These are phyloP conservation scores for Lathyrus aphaca DNA, from an alignment of 306 rosid genomes.

Conservation along the genomic window DNA sequence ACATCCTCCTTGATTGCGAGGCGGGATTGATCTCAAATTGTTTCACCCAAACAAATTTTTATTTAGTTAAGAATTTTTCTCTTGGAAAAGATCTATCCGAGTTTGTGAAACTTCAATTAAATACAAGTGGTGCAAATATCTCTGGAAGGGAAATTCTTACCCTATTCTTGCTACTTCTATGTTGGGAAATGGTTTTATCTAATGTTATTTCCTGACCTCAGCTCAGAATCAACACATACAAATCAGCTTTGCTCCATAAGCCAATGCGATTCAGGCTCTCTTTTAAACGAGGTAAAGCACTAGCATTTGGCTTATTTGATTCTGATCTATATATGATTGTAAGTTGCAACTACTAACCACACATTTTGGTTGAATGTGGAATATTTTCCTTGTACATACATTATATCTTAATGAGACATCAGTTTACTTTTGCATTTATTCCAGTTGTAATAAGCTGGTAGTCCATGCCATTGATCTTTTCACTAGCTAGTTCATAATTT, in stretches of 20 bases:
- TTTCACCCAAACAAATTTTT: slow-evolving; percentile 10
- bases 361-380: slow-evolving; percentile 25
- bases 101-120: slow-evolving; percentile 23
- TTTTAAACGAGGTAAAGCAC: slow-evolving; percentile 77
- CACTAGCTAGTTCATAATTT: slow-evolving; percentile 20
- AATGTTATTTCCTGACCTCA: slow-evolving; percentile 53
- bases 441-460: slow-evolving; percentile 19
- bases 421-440: slow-evolving; percentile 22
- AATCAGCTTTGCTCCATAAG: slow-evolving; percentile 95
- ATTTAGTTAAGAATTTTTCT: slow-evolving; percentile 31
- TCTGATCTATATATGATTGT: slow-evolving; percentile 24
- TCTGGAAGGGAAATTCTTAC: slow-evolving; percentile 25
- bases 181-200: slow-evolving; percentile 41
- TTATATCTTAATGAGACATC: slow-evolving; percentile 22
- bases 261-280: slow-evolving; percentile 88
- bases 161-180: slow-evolving; percentile 38
- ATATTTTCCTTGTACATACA: slow-evolving; percentile 5
- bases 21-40: slow-evolving; percentile 20
- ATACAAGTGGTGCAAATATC: slow-evolving; percentile 10
- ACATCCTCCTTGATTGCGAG: slow-evolving; percentile 15
- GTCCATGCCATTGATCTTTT: slow-evolving; percentile 32
- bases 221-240: slow-evolving; percentile 87
- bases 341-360: slow-evolving; percentile 11
- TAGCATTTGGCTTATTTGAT: slow-evolving; percentile 30
- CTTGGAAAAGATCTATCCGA: slow-evolving; percentile 1